phyloP scores from a whole-genome alignment of 164 flowering plant species.

The Hamamelis virginiana region DNA sequence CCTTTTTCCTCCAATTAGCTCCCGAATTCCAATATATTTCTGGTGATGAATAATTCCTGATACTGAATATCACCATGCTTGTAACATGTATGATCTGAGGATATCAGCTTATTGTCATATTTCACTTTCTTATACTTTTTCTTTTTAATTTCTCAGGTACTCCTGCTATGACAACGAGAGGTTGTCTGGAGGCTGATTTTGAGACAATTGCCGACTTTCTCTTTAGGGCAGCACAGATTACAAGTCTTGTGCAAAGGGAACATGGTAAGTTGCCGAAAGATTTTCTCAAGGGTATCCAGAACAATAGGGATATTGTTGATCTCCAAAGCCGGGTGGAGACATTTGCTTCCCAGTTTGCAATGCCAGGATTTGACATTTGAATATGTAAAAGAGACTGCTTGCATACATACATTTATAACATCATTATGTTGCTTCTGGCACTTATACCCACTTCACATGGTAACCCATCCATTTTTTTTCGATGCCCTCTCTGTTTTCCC shows the following conservation, averaged over 20 bases:
- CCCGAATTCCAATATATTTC: too few relatives aligned
- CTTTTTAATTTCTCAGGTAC: slow-evolving; percentile 48
- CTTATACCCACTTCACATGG: slow-evolving; percentile 2
- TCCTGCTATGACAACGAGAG: slow-evolving; percentile 95
- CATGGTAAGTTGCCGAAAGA: slow-evolving; percentile 63
- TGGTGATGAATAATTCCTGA: too few relatives aligned
- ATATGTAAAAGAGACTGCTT: background rate
- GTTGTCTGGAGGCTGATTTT: slow-evolving; percentile 82
- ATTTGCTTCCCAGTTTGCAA: slow-evolving; percentile 75
- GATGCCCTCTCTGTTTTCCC: background rate
- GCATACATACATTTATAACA: background rate
- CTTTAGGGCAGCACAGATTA: slow-evolving; percentile 66
- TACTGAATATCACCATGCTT: too few relatives aligned
- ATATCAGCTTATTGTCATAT: too few relatives aligned
- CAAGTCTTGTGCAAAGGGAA: slow-evolving; percentile 59
- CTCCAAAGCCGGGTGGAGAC: slow-evolving; percentile 63
- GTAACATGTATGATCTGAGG: too few relatives aligned
- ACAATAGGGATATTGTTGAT: slow-evolving; percentile 65
- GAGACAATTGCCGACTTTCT: slow-evolving; percentile 87
- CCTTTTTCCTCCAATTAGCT: too few relatives aligned
- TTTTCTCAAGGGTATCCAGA: slow-evolving; percentile 61
- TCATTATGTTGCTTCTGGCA: slow-evolving; percentile 4
- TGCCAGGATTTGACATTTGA: slow-evolving; percentile 74
- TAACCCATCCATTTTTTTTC: slow-evolving; percentile 5
- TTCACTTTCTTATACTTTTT: background rate